Percentiles rank a stretch among this genome's conserved stretches.
phyloP scores from a whole-genome alignment of 169 alveolate species.

The Cryptosporidium ryanae region DNA sequence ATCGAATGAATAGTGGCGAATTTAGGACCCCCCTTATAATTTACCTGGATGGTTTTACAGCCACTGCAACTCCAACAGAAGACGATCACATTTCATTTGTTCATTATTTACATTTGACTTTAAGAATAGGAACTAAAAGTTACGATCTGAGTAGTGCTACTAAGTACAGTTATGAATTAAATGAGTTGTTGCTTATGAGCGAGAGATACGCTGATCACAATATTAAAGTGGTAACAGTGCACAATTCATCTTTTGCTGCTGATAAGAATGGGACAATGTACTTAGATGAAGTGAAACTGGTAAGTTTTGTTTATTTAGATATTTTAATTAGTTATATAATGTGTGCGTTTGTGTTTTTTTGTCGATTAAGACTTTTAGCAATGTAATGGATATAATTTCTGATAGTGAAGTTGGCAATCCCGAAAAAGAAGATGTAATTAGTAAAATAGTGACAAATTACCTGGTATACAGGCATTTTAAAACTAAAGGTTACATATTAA shows the following conservation, averaged over 20 bases:
- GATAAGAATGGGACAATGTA: too few relatives aligned
- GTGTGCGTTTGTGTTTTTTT: too few relatives aligned
- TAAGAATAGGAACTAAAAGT: constrained; percentile 1
- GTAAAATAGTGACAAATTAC: neutral
- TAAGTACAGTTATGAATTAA: constrained; percentile 2
- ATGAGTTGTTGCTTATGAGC: constrained; percentile 26
- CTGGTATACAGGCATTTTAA: constrained; percentile 20
- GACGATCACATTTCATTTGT: neutral
- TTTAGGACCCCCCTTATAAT: neutral
- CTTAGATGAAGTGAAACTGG: neutral
- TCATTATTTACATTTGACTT: neutral
- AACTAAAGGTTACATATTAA: constrained; percentile 21
- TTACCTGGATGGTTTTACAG: neutral
- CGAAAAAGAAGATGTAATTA: neutral
- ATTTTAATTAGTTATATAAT: too few relatives aligned
- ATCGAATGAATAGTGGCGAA: too few relatives aligned
- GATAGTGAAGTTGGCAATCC: neutral
- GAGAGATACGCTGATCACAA: constrained; percentile 2
- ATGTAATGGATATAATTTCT: neutral
- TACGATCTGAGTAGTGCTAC: neutral
- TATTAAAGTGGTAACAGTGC: neutral
- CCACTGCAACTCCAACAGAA: constrained; percentile 12
- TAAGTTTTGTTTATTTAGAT: constrained; percentile 22
- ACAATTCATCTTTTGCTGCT: too few relatives aligned
- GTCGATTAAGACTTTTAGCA: constrained; percentile 19